Evolutionary conservation across 768 basidiomycete genomes (phyloP).

Genomic region (Leccinum incarnatum): DNA sequence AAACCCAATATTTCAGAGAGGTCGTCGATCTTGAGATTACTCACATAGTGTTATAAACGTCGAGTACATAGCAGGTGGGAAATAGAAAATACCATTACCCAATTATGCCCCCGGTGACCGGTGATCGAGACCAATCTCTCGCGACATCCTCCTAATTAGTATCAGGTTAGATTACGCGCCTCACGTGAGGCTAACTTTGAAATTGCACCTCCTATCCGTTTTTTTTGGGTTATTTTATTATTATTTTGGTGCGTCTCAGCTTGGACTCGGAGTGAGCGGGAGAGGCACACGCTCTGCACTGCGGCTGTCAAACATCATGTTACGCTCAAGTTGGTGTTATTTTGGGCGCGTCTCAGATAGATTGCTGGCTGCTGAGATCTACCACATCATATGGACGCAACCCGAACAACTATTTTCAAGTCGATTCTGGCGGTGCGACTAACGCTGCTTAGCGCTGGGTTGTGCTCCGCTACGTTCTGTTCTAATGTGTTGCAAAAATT

Average conservation of each 20-base stretch:
- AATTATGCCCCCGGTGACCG: no score
- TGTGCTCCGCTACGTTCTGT: neutral
- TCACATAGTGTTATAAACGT: no score
- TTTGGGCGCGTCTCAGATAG: constrained; percentile 2
- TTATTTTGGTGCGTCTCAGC: neutral
- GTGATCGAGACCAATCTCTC: neutral
- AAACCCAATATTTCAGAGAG: no score
- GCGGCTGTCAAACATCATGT: neutral
- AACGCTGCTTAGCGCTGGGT: neutral
- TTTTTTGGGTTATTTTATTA: neutral
- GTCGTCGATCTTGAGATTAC: no score
- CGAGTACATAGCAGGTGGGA: no score
- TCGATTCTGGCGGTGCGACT: neutral
- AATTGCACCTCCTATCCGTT: neutral
- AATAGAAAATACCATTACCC: no score
- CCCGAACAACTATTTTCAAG: neutral
- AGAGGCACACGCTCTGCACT: neutral
- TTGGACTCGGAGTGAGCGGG: no score
- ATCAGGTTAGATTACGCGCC: neutral
- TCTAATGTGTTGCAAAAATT: neutral
- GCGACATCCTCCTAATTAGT: neutral
- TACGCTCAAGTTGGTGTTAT: neutral
- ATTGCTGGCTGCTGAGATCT: neutral
- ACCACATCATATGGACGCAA: neutral
- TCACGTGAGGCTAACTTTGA: neutral